Evolutionary conservation across 2,329 filamentous ascomycete genomes (phyloP), one percentile per base, ranked within the genome.

Genomic region (Penicillium occitanis): DNA sequence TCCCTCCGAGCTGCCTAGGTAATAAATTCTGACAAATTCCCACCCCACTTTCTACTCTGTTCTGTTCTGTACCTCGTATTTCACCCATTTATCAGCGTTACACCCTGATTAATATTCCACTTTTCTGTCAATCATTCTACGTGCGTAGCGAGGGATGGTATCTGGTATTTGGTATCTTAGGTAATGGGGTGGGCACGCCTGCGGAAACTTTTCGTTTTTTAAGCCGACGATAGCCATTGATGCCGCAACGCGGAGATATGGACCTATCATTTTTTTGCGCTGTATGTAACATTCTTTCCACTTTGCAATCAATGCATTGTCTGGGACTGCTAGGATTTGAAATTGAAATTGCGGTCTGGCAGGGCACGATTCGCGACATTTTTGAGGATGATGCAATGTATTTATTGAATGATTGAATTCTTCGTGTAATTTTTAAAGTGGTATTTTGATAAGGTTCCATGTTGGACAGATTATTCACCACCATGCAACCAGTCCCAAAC

Each of bases 401-500:
- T 46, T 11, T 30, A n/a, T 46, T 30, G 22, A 28, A 44, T 33
- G 7, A 46, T 25, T 40, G 53, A 37, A 57, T 8, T 57, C 11
- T 25, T 22, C 7, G 33, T 40, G 53, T 22, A 37, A 37, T 57
- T 5, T 5, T 44, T 14, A 25, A 25, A 25, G n/a, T 19, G 25
- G 19, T 5, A 51, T 33, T 22, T 33, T 10, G 22, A 33, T 30
- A 44, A 42, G 8, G 28, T 13, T 5, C 25, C 17, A 22, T 17
- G n/a, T 40, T 13, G 11, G 33, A 35, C 51, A 53, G n/a, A 57
- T 37, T 22, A 1, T 10, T 57, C 11, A 53, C 81, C 81, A 83
- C 81, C 81, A 83, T n/a, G 76, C 74, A 25, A 79, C 74, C 33
- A 79, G 78, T 10, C 81, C 81, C 53, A 82, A 70, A 42, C 81